These are phyloP conservation scores for Dactylonectria estremocensis DNA, from an alignment of 2,329 filamentous ascomycete genomes.

Conservation along the genomic window DNA sequence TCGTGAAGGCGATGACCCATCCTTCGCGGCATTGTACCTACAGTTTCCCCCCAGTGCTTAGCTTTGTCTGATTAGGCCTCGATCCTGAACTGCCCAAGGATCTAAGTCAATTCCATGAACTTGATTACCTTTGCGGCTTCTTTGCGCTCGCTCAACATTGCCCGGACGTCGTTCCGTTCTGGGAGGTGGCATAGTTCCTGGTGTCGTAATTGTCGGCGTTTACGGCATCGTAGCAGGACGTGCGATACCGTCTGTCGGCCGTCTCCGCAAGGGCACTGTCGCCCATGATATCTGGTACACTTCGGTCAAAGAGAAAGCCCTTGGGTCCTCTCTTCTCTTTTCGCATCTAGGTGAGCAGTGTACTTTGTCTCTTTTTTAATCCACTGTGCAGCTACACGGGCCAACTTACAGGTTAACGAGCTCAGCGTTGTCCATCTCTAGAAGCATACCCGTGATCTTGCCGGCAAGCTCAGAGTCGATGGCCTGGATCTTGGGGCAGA, in stretches of 20 bases:
- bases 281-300: too few relatives aligned
- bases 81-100: conserved; percentile 26
- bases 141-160: conserved; percentile 28
- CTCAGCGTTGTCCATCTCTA: conserved; percentile 99
- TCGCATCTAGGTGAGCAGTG: too few relatives aligned
- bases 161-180: conserved; percentile 25
- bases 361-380: too few relatives aligned
- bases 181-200: conserved; percentile 1
- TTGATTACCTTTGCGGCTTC: conserved; percentile 31
- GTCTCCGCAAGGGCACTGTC: too few relatives aligned
- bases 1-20: too few relatives aligned
- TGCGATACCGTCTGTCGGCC: too few relatives aligned
- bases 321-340: too few relatives aligned
- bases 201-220: conserved; percentile 18
- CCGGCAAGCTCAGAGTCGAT: conserved; percentile 96
- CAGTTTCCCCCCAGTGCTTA: background rate
- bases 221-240: too few relatives aligned
- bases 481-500: conserved; percentile 98
- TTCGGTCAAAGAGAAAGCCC: too few relatives aligned
- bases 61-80: background rate
- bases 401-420: conserved; percentile 89
- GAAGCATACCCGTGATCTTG: conserved; percentile 99
- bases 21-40: background rate
- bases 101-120: conserved; percentile 32
- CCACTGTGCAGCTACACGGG: too few relatives aligned